Evolutionary conservation across 768 basidiomycete genomes (phyloP).

Genomic region (Cystobasidium tubakii): DNA sequence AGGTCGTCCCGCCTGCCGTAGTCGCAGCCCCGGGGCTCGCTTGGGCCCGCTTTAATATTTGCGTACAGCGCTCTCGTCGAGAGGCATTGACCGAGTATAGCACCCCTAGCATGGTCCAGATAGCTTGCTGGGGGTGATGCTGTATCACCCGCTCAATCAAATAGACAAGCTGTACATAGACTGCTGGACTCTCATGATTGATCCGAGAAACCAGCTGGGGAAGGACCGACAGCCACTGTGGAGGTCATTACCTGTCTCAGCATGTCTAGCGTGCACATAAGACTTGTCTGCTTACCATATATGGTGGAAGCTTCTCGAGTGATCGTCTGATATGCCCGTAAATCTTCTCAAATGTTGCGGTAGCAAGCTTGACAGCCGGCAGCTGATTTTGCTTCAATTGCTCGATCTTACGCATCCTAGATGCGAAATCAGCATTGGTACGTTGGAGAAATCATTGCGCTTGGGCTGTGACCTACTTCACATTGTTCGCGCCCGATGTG

Average conservation of each 20-base stretch:
- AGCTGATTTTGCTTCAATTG: background rate
- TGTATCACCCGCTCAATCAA: slow-evolving; percentile 70
- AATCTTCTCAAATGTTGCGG: background rate
- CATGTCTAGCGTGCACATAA: background rate
- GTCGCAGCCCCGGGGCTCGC: background rate
- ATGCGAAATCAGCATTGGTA: background rate
- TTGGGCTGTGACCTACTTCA: background rate
- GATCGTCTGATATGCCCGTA: slow-evolving; percentile 41
- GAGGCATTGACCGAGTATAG: slow-evolving; percentile 70
- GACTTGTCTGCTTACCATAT: slow-evolving; percentile 17
- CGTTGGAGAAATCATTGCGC: too few species aligned
- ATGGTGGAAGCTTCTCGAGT: slow-evolving; percentile 47
- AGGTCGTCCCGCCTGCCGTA: too few species aligned
- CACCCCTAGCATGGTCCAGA: slow-evolving; percentile 88
- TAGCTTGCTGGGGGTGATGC: slow-evolving; percentile 78
- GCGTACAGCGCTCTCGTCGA: slow-evolving; percentile 59
- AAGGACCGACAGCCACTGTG: slow-evolving; percentile 89
- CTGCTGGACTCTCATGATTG: slow-evolving; percentile 62
- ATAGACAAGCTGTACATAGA: slow-evolving; percentile 59
- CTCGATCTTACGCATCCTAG: background rate
- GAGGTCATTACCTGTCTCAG: background rate
- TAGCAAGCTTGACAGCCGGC: background rate
- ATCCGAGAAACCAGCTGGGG: slow-evolving; percentile 95
- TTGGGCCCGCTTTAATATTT: slow-evolving; percentile 45
- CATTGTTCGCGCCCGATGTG: background rate